Percentiles rank a stretch among this genome's conserved stretches.
phyloP scores from a whole-genome alignment of 768 basidiomycete genomes.

The Suillus luteus region DNA sequence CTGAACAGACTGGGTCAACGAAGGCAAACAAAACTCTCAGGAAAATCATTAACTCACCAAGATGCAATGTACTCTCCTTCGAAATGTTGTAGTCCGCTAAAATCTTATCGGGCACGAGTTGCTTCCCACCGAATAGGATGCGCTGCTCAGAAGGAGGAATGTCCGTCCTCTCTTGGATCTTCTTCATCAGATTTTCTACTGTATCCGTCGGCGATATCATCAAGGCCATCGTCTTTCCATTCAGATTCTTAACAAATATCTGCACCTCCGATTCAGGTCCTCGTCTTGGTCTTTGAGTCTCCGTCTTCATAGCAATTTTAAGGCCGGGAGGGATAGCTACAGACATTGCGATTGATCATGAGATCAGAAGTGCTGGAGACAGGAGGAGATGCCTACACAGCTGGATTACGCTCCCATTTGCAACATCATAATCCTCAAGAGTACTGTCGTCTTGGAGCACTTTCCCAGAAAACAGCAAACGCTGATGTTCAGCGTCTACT shows the following conservation, averaged over 20 bases:
- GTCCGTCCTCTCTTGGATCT: conserved; percentile 5
- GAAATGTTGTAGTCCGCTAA: conserved; percentile 48
- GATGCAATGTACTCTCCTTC: conserved; percentile 40
- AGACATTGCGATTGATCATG: not conserved
- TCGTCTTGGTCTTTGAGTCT: conserved; percentile 32
- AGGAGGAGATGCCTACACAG: conserved; percentile 18
- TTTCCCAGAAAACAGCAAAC: conserved; percentile 51
- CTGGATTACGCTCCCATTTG: conserved; percentile 14
- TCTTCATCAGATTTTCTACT: conserved; percentile 10
- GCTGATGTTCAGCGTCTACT: conserved; percentile 32
- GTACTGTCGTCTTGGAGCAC: conserved; percentile 52
- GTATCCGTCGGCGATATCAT: conserved; percentile 36
- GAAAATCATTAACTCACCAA: conserved; percentile 19
- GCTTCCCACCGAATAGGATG: conserved; percentile 21
- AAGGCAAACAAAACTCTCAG: not conserved
- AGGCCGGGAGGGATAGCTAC: conserved; percentile 6
- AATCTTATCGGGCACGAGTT: conserved; percentile 48
- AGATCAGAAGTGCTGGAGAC: not conserved
- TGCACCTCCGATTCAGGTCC: conserved; percentile 19
- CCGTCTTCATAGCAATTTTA: not conserved
- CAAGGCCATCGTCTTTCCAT: conserved; percentile 49
- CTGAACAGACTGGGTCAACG: not conserved
- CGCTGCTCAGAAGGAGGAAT: conserved; percentile 11
- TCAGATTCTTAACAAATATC: conserved; percentile 46
- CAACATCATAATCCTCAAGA: conserved; percentile 22